Conservation (phyloP, 2,329 filamentous ascomycete species). For the Fusarium buharicum region DNA sequence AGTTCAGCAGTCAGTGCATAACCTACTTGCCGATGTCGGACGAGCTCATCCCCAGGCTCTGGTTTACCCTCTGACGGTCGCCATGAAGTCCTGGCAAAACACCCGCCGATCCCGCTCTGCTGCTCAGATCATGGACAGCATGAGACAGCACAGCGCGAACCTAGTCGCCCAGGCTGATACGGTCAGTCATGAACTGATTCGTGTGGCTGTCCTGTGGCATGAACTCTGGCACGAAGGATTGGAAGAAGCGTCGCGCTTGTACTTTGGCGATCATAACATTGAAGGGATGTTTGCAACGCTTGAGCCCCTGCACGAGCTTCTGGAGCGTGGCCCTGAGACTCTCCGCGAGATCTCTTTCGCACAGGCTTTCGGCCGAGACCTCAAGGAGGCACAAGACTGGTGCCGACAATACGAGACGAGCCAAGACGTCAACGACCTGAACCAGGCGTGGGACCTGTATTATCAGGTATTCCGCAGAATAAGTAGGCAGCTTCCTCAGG, state of each 20-base stretch:
- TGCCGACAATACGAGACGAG: slow-evolving; percentile 90
- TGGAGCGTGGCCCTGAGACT: slow-evolving; percentile 92
- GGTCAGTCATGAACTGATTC: slow-evolving; percentile 95
- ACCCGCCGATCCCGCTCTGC: slow-evolving; percentile 87
- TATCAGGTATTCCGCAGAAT: slow-evolving; percentile 99
- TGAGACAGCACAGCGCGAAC: slow-evolving; percentile 92
- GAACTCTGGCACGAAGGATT: slow-evolving; percentile 99
- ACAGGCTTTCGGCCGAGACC: slow-evolving; percentile 94
- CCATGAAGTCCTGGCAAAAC: slow-evolving; percentile 92
- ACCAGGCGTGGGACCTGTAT: slow-evolving; percentile 98
- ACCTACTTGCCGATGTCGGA: slow-evolving; percentile 90
- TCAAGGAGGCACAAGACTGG: slow-evolving; percentile 95
- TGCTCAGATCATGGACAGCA: slow-evolving; percentile 94
- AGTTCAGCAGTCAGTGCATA: slow-evolving; percentile 90
- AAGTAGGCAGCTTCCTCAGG: slow-evolving; percentile 88
- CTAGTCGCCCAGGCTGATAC: slow-evolving; percentile 95
- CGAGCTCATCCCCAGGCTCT: slow-evolving; percentile 94
- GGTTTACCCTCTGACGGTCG: slow-evolving; percentile 96
- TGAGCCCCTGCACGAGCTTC: slow-evolving; percentile 87
- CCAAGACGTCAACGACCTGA: slow-evolving; percentile 92
- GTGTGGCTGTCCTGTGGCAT: slow-evolving; percentile 97
- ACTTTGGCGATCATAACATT: slow-evolving; percentile 97
- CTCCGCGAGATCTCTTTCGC: slow-evolving; percentile 96
- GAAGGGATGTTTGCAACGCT: slow-evolving; percentile 96
- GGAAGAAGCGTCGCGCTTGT: slow-evolving; percentile 94